A percentile compares a stretch with the other conserved stretches of the same genome.
These are phyloP conservation scores for Yamadazyma laniorum DNA, from an alignment of 805 yeast species.

Conservation along the genomic window DNA sequence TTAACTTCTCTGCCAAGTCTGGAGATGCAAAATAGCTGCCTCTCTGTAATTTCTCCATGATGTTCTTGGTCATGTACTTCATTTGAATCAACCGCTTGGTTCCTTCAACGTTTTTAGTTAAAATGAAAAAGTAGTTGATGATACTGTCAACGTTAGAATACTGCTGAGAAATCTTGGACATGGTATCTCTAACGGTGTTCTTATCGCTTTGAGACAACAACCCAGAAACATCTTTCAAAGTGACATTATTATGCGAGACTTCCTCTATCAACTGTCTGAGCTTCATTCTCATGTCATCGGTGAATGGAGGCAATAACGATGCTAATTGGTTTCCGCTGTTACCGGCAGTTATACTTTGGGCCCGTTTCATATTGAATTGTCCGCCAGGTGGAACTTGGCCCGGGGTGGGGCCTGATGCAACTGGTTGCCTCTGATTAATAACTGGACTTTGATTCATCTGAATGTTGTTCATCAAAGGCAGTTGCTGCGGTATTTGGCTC, in stretches of 20 bases:
- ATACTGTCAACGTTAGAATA: slow-evolving; percentile 70
- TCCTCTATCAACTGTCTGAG: slow-evolving; percentile 67
- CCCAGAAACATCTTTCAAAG: slow-evolving; percentile 63
- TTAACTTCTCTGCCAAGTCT: slow-evolving; percentile 66
- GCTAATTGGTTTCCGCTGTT: slow-evolving; percentile 2
- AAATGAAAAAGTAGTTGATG: slow-evolving; percentile 72
- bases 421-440: slow-evolving; percentile 7
- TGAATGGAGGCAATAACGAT: slow-evolving; percentile 33
- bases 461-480: slow-evolving; percentile 15
- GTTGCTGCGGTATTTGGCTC: slow-evolving; percentile 18
- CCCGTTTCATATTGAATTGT: slow-evolving; percentile 9
- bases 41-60: slow-evolving; percentile 64
- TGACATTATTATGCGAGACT: slow-evolving; percentile 63
- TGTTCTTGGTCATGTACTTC: slow-evolving; percentile 74
- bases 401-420: background rate
- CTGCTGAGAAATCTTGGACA: slow-evolving; percentile 55
- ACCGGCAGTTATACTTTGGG: background rate
- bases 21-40: slow-evolving; percentile 71
- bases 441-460: slow-evolving; percentile 13
- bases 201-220: slow-evolving; percentile 64
- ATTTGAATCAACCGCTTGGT: slow-evolving; percentile 75
- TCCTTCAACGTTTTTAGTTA: slow-evolving; percentile 73
- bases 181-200: slow-evolving; percentile 52
- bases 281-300: slow-evolving; percentile 62
- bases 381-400: background rate